Base-by-base conservation (phyloP, 345 rosid species). In the Zanthoxylum bungeanum region DNA sequence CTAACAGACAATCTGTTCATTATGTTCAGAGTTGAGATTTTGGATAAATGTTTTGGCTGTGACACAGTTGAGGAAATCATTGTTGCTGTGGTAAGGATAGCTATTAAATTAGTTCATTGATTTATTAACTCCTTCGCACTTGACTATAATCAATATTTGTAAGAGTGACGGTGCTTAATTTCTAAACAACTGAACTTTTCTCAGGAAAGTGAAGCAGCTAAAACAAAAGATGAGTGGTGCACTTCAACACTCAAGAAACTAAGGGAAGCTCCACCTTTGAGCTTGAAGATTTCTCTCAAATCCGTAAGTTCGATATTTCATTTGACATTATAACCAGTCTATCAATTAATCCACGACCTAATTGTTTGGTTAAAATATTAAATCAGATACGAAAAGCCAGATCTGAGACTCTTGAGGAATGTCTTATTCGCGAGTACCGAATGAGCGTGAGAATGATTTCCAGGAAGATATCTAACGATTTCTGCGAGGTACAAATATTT, bases 211-310 rank as follows among this genome's bases (percentile, higher is more conserved):
- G 76, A 73, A 46, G 59, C 64, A 36, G 64, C 65, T 10, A 58
- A 17, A 66, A 12, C 71, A 6, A 58, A 66, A 33, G 66, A 73
- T 50, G 66, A 73, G 46, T 73, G 76, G 76, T 73, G 60, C 17
- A 25, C 17, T 24, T 57, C 60, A 58, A 66, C 71, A 22, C 58
- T 58, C 21, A 49, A 49, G 19, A 66, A 58, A 59, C 60, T 73
- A 8, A 66, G 25, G 49, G 65, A 73, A 8, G 77, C 77, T 57
- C 77, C 71, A 34, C 77, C 71, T 46, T 58, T 73, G 66, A 66
- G 77, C 71, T 66, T 57, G 66, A 73, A 73, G 33, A 47, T 73
- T 31, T 34, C 77, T 21, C 37, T 66, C 7, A 66, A 69, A 66
- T 73, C 77, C 58, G 77, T 47, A 33, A 66, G 71, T 42, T 56